Base-by-base conservation (phyloP, 192 early-diverging fungal species). In the Coemansia sp. region DNA sequence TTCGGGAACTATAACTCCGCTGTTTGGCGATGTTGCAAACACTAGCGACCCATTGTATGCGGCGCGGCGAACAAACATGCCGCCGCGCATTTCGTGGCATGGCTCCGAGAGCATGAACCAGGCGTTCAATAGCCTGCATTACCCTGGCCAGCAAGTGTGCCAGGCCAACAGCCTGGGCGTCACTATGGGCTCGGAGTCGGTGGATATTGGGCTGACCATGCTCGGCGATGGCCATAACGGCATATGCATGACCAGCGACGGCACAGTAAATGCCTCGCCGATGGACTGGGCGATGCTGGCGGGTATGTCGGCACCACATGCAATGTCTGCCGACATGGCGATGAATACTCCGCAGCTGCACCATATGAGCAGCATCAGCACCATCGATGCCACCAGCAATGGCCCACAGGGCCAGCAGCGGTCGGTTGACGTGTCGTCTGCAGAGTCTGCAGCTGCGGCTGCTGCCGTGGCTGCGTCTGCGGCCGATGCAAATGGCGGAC, bases 281-380 rank as follows among this genome's bases (percentile, higher is more conserved):
- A 64, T 64, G 11, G 74, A 77, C 52, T 77, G 74, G 74, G 40
- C 74, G 0, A 66, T 77, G 74, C 41, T 77, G 40, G 60, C 74
- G 8, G 60, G 57, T 17, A 77, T 77, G 28, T 55, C 67, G 26
- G 67, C 55, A 30, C 59, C 62, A 28, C 52, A 49, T 34, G 32
- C 30, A 23, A 51, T 39, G 41, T 18, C 57, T 7, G 67, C 43
- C 4, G 74, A 70, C 21, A 41, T 62, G 42, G 40, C 55, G 51
- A 53, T 56, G 52, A 56, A 57, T 36, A 42, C 58, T 1, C 58
- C 60, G 11, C 56, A 60, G 39, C 50, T 69, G 40, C 73, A 76
- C 43, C 66, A 76, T 17, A 65, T 76, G 50, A 51, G 50, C 61
- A 51, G 65, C 39, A 60, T 64, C 15, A 38, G 61, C 49, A 48